A percentile compares a stretch with the other conserved stretches of the same genome.
These are phyloP conservation scores for Diversispora eburnea DNA, from an alignment of 192 early-diverging fungal species.

Conservation along the genomic window DNA sequence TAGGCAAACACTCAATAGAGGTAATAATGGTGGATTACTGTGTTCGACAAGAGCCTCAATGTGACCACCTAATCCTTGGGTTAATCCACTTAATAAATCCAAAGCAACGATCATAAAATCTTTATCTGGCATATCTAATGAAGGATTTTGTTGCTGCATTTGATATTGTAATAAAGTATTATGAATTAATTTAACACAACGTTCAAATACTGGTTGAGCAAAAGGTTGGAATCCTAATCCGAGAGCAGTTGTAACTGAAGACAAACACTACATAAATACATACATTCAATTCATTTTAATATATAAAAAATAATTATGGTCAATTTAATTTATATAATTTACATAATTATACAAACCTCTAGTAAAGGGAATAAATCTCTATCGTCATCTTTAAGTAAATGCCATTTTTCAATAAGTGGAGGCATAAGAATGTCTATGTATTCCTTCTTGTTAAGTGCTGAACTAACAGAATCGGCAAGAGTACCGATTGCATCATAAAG, in stretches of 20 bases:
- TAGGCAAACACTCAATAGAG: constrained; percentile 80
- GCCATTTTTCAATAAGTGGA: constrained; percentile 85
- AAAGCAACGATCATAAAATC: constrained; percentile 96
- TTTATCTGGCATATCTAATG: constrained; percentile 76
- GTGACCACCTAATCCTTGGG: constrained; percentile 80
- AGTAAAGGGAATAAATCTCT: constrained; percentile 89
- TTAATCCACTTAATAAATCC: constrained; percentile 91
- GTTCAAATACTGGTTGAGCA: constrained; percentile 78
- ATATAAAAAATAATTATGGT: neutral
- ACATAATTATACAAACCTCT: constrained; percentile 55
- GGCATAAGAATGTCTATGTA: constrained; percentile 86
- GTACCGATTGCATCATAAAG: constrained; percentile 98
- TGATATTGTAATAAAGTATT: constrained; percentile 71
- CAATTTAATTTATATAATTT: neutral
- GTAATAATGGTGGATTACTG: constrained; percentile 67
- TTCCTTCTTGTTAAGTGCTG: constrained; percentile 73
- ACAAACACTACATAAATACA: constrained; percentile 60
- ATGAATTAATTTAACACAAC: constrained; percentile 86
- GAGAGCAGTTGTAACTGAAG: constrained; percentile 80
- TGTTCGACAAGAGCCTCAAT: constrained; percentile 73
- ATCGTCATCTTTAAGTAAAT: constrained; percentile 74
- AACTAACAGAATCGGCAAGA: constrained; percentile 89
- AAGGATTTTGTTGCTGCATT: constrained; percentile 44
- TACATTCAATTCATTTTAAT: neutral
- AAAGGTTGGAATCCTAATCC: constrained; percentile 86